Percentiles rank a stretch among this genome's conserved stretches.
These are phyloP conservation scores for Bolboschoenus planiculmis DNA, from an alignment of 176 grass and related monocot species.

Conservation along the genomic window DNA sequence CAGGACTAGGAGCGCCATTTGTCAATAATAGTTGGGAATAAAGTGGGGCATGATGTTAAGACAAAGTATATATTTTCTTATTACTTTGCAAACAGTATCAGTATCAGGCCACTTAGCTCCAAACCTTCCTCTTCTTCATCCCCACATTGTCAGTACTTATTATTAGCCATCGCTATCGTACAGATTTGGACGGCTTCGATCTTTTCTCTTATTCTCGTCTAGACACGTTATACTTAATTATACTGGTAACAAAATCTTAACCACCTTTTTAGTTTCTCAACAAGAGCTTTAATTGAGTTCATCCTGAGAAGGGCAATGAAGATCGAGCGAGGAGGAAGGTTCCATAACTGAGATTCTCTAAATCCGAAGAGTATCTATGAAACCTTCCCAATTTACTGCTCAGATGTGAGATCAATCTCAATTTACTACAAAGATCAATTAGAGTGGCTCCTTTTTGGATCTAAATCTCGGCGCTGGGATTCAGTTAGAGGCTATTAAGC, in stretches of 20 bases:
- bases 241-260: too few species aligned
- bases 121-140: background rate
- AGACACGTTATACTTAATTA: background rate
- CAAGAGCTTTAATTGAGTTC: background rate
- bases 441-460: background rate
- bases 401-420: background rate
- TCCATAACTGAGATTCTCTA: background rate
- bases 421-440: constrained; percentile 5
- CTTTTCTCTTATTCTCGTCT: background rate
- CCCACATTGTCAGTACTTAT: background rate
- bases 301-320: background rate
- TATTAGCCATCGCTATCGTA: background rate
- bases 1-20: too few species aligned
- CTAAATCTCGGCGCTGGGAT: background rate
- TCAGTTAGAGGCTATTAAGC: background rate
- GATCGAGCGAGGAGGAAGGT: background rate
- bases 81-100: too few species aligned
- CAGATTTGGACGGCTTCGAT: constrained; percentile 6
- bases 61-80: too few species aligned
- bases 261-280: background rate
- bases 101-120: too few species aligned
- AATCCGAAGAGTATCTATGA: background rate
- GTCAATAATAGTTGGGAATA: too few species aligned
- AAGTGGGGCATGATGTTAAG: too few species aligned
- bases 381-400: background rate